These are phyloP conservation scores for Micractinium conductrix DNA, from an alignment of 139 green algal genomes.

Conservation along the genomic window DNA sequence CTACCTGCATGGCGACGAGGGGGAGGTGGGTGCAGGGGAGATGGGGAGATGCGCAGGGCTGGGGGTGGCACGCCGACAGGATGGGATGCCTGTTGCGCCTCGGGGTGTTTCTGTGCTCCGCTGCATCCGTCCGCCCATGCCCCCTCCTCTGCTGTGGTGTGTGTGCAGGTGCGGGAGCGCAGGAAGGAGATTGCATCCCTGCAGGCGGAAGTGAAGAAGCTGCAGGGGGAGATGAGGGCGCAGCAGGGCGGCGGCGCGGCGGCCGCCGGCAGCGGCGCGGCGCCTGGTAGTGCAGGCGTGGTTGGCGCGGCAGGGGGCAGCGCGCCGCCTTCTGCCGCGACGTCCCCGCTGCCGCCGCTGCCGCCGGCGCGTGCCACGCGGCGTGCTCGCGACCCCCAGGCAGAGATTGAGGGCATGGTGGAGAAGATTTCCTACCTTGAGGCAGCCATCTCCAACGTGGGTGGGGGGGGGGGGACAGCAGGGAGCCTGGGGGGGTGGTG, in stretches of 20 bases:
- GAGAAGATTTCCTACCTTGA: constrained; percentile 56
- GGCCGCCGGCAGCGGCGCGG: constrained; percentile 7
- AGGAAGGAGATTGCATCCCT: constrained; percentile 15
- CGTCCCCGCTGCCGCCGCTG: neutral
- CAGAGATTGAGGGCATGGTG: constrained; percentile 48
- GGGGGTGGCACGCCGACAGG: neutral
- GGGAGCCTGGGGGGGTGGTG: neutral
- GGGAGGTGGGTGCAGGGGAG: constrained; percentile 13
- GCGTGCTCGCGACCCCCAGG: neutral
- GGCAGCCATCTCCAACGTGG: constrained; percentile 30
- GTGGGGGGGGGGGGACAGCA: neutral
- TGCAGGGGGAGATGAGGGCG: constrained; percentile 52
- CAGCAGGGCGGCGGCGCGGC: constrained; percentile 33
- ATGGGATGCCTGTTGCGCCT: too few relatives aligned
- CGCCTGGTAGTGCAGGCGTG: neutral
- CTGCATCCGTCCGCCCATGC: neutral
- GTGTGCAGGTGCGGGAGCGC: constrained; percentile 33
- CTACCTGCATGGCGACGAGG: constrained; percentile 33
- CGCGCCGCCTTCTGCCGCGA: neutral
- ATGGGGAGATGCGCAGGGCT: neutral
- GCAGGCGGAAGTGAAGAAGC: constrained; percentile 28
- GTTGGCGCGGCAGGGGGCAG: neutral
- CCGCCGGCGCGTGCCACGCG: constrained; percentile 1
- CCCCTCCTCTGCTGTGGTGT: neutral
- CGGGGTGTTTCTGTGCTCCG: too few relatives aligned